These are phyloP conservation scores for Sindora glabra DNA, from an alignment of 306 rosid species.

Conservation along the genomic window DNA sequence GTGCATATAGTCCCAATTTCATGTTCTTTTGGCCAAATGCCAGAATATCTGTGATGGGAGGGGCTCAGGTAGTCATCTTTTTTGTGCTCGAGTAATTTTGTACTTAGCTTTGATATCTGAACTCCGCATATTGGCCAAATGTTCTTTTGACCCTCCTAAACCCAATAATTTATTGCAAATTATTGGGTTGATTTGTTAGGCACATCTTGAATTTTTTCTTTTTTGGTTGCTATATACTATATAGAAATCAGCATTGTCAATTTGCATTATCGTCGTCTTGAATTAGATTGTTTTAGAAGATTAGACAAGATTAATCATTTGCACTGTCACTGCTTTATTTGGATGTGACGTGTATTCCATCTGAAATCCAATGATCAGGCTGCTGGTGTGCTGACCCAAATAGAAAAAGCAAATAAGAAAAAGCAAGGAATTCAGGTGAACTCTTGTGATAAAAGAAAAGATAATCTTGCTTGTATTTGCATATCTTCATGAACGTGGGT, in stretches of 20 bases:
- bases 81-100: conserved; percentile 9
- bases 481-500: background rate
- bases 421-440: conserved; percentile 87
- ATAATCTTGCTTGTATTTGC: background rate
- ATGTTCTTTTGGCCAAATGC: conserved; percentile 97
- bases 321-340: conserved; percentile 1
- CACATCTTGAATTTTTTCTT: background rate
- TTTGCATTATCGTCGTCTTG: background rate
- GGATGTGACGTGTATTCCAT: conserved; percentile 4
- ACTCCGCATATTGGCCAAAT: background rate
- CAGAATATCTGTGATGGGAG: conserved; percentile 94
- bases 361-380: conserved; percentile 46
- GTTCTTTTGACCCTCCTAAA: no score
- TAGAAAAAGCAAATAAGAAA: conserved; percentile 80
- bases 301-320: background rate
- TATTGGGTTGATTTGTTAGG: background rate
- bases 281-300: background rate
- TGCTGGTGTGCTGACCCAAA: conserved; percentile 88
- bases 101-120: no score
- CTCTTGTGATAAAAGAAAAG: background rate
- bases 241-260: background rate
- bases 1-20: conserved; percentile 94
- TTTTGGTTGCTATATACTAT: background rate
- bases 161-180: background rate
- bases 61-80: conserved; percentile 67